These are phyloP conservation scores for Iris pallida DNA, from an alignment of 116 monocot species.

Conservation along the genomic window DNA sequence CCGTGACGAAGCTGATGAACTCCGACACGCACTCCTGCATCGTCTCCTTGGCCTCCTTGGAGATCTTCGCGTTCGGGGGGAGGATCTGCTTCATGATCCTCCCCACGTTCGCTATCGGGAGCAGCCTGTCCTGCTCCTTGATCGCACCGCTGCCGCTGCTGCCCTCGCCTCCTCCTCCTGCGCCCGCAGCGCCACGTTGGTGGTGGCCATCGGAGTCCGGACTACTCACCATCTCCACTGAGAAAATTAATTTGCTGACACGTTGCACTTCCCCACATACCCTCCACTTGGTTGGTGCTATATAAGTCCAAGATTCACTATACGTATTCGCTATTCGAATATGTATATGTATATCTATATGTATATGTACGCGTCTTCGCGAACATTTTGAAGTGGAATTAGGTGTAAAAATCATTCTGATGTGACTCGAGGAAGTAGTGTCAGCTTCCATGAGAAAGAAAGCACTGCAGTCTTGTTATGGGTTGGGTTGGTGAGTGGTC, in stretches of 20 bases:
- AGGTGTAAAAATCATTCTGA: not conserved
- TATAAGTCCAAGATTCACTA: not conserved
- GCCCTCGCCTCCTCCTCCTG: not conserved
- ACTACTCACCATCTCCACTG: not conserved
- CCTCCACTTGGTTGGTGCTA: not conserved
- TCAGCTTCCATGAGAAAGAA: conserved; percentile 1
- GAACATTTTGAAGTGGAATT: conserved; percentile 1
- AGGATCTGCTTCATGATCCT: conserved; percentile 70
- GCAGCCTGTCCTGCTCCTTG: conserved; percentile 49
- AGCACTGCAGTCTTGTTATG: not conserved
- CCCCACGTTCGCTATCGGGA: conserved; percentile 63
- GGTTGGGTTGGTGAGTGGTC: conserved; percentile 1
- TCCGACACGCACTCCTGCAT: conserved; percentile 70
- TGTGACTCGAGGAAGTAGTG: not conserved
- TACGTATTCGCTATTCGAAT: not conserved
- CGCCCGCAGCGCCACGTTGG: not conserved
- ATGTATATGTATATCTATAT: conserved; percentile 1
- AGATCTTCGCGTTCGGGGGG: conserved; percentile 58
- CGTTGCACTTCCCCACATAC: not conserved
- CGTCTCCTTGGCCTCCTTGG: conserved; percentile 64
- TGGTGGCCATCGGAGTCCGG: not conserved
- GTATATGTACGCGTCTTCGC: not conserved
- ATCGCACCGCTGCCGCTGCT: not conserved
- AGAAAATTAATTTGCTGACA: not conserved
- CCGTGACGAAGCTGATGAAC: conserved; percentile 69